Evolutionary conservation across 2,329 filamentous ascomycete genomes (phyloP), one percentile per base, ranked within the genome.

Genomic region (Cercospora sp.): DNA sequence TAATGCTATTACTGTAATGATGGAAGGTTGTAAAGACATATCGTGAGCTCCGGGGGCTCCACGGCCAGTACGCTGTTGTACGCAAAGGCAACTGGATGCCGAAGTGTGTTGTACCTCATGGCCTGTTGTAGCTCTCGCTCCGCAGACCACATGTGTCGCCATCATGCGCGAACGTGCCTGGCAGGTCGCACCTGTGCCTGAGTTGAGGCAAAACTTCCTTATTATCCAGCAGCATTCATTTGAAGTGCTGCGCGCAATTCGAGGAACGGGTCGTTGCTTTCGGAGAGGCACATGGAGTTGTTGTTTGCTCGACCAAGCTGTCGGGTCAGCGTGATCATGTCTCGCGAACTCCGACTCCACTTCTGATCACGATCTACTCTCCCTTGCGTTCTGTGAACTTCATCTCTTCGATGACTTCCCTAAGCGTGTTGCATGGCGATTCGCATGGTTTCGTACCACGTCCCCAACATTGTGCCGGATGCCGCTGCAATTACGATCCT

Each of bases 321-420:
- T 32, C n/a, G 26, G 53, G 26, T 58, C 53, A n/a, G 53, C 26
- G 30, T 58, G 53, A 30, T 53, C 21, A 26, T 58, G 53, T 58
- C 53, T 58, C 53, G 53, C 53, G 53, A 30, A 58, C 26, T 58
- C 53, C 53, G 53, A 58, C 30, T 58, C 26, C 53, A 58, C 53
- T 12, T 51, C 24, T 58, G 53, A 26, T 58, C 53, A 13, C 32
- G 6, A 32, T 30, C 26, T 58, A 32, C 53, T 30, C 26, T n/a
- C 53, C 53, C 53, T 32, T 58, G 45, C 45, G 21, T 51, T 51
- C 45, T 51, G 45, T 51, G 45, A 24, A 13, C 21, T 24, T 12
- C 34, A 40, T 7, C 34, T 40, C 34, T 40, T 16, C 34, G 43
- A 21, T 21, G 43, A 49, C n/a, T 49, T 5, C 16, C 16, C 43